Evolutionary conservation across 805 yeast species (phyloP).

Genomic region (Helenozyma baotianmanensis): DNA sequence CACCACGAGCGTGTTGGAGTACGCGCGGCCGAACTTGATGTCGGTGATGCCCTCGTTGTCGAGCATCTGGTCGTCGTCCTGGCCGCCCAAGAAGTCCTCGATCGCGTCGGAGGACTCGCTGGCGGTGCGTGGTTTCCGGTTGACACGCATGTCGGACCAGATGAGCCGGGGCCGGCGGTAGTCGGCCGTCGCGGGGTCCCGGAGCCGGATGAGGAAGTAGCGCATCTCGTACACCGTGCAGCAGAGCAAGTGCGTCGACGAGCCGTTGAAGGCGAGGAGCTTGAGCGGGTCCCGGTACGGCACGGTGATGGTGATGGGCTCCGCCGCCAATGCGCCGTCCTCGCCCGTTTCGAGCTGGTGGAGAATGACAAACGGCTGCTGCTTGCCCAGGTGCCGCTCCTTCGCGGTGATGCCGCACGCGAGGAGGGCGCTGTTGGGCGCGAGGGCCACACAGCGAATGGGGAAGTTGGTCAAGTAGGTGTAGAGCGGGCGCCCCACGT

Average conservation of each 20-base stretch:
- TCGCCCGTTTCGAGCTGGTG: conserved; percentile 31
- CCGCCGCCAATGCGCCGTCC: conserved; percentile 4
- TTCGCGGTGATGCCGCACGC: conserved; percentile 83
- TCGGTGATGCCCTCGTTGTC: conserved; percentile 91
- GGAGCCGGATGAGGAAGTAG: conserved; percentile 67
- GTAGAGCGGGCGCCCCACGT: conserved; percentile 59
- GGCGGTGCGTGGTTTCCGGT: conserved; percentile 10
- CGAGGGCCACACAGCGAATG: conserved; percentile 70
- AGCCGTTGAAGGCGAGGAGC: conserved; percentile 65
- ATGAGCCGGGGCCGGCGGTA: conserved; percentile 36
- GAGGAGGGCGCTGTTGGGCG: conserved; percentile 57
- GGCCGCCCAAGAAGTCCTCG: conserved; percentile 7
- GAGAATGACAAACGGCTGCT: conserved; percentile 70
- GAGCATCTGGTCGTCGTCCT: conserved; percentile 33
- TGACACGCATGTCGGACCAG: conserved; percentile 27
- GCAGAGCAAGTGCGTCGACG: conserved; percentile 67
- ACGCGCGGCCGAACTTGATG: conserved; percentile 47
- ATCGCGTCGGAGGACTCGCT: conserved; percentile 7
- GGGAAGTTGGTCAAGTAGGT: conserved; percentile 69
- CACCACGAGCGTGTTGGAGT: conserved; percentile 33
- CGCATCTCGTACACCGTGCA: conserved; percentile 76
- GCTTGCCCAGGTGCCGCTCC: conserved; percentile 62
- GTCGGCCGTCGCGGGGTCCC: conserved; percentile 42
- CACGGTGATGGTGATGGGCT: conserved; percentile 66
- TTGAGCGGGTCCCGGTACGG: conserved; percentile 87